Conservation (phyloP, 1,284 basidiomycete species). For the Rhizoctonia solani region DNA sequence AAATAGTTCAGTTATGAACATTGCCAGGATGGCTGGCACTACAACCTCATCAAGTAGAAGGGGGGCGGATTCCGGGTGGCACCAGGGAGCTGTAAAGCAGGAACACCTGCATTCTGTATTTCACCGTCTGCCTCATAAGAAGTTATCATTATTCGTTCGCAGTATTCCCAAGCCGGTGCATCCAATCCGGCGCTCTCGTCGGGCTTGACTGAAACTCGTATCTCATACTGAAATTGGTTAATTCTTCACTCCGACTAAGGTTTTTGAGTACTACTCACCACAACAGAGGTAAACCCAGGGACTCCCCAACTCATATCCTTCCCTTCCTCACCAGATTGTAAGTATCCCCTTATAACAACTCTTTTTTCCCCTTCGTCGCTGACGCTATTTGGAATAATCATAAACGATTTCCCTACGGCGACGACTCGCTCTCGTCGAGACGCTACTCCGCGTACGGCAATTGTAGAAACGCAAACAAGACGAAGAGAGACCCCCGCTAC, state of each 20-base stretch:
- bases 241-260: not conserved
- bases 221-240: slow-evolving; percentile 1
- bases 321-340: not conserved
- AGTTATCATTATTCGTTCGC: slow-evolving; percentile 5
- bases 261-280: not conserved
- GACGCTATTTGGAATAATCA: not conserved
- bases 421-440: not conserved
- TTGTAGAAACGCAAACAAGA: slow-evolving; percentile 5
- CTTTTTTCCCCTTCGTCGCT: not conserved
- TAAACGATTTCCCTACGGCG: not conserved
- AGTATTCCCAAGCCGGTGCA: not conserved
- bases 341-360: not conserved
- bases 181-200: not conserved
- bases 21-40: not conserved
- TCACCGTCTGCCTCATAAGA: slow-evolving; percentile 8
- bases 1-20: not conserved
- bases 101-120: slow-evolving; percentile 3
- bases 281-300: not conserved
- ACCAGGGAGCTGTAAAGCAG: not conserved
- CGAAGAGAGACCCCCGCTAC: not conserved
- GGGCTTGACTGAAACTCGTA: not conserved
- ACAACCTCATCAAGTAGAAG: not conserved
- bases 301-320: slow-evolving; percentile 6
- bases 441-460: not conserved
- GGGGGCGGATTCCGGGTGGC: not conserved